These are phyloP conservation scores for Aspergillaceae sp. DNA, from an alignment of 2,329 filamentous ascomycete genomes.

Conservation along the genomic window DNA sequence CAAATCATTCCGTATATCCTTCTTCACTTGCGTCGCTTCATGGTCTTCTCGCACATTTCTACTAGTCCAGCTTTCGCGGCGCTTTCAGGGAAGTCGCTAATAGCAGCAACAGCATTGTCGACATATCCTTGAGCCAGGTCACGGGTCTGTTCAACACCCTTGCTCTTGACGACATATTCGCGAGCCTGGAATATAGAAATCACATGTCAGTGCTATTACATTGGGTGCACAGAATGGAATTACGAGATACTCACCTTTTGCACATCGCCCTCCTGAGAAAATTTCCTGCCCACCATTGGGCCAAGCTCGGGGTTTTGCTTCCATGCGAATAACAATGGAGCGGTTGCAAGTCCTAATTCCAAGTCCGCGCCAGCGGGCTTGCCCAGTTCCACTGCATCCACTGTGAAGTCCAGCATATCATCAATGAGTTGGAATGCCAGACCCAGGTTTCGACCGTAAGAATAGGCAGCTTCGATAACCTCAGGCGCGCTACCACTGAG, in stretches of 20 bases:
- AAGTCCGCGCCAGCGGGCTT: constrained; percentile 93
- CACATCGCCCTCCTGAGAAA: constrained; percentile 74
- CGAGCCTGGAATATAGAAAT: constrained; percentile 56
- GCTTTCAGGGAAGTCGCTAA: constrained; percentile 78
- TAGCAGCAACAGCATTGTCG: constrained; percentile 77
- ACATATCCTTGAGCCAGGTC: constrained; percentile 85
- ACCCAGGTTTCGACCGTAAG: constrained; percentile 87
- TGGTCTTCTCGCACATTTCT: constrained; percentile 88
- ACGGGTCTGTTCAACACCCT: constrained; percentile 86
- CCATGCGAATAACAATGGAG: constrained; percentile 92
- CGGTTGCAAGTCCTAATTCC: constrained; percentile 86
- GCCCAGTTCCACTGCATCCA: constrained; percentile 72
- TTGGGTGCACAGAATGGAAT: not conserved
- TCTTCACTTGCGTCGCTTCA: constrained; percentile 70
- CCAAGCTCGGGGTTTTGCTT: constrained; percentile 78
- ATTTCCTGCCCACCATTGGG: constrained; percentile 83
- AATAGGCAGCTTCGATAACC: constrained; percentile 84
- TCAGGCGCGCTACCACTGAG: constrained; percentile 67
- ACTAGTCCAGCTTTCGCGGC: constrained; percentile 86
- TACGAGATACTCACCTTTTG: constrained; percentile 53
- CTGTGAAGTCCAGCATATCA: constrained; percentile 95
- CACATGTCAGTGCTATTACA: not conserved
- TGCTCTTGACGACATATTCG: constrained; percentile 69
- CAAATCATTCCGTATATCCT: not conserved
- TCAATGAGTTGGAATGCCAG: constrained; percentile 96